Evolutionary conservation across 2,329 filamentous ascomycete genomes (phyloP), one percentile per base, ranked within the genome.

Genomic region (Neopestalotiopsis sp.): DNA sequence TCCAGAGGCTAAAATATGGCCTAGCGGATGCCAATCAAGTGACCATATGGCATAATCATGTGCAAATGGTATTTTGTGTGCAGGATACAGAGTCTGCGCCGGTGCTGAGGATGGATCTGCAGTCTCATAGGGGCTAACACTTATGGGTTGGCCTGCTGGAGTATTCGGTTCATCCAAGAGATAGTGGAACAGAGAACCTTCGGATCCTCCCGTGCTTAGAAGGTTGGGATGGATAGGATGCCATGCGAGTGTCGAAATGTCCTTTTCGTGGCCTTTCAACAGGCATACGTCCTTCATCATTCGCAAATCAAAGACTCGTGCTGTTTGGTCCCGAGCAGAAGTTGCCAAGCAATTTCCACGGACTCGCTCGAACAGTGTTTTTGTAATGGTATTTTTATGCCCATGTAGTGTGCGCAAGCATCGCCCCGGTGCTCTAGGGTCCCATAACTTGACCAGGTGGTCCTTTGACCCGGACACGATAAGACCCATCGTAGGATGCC

Each of bases 211-310:
- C 0, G 95, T 98, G 67, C 93, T 96, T 42, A 99, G 89, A 57
- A 99, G 85, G 68, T 94, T 94, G 67, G 93, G 89, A 78, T 98
- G 96, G 66, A 97, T 89, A 0, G 96, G 96, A 80, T 99, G 96
- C 94, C 95, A 99, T 3, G 93, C 87, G 65, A 99, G 83, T 1
- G 94, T 97, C 13, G 94, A 95, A 70, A 99, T 94, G 73, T 98
- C 96, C 81, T 98, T 98, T 74, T 98, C 95, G 78, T 98, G 95
- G 7, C 96, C 96, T 74, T 95, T 93, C 28, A 99, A 88, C 61
- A 98, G 89, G 74, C 94, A 94, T 68, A 98, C 95, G 79, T 99
- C 96, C 71, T 96, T 92, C 96, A 99, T 98, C 92, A 97, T 97
- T 63, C 96, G 90, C 68, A 99, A 86, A 79, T 99, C 96, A 76